Conservation (phyloP, 2,329 filamentous ascomycete genomes). For the Xylariales sp. region DNA sequence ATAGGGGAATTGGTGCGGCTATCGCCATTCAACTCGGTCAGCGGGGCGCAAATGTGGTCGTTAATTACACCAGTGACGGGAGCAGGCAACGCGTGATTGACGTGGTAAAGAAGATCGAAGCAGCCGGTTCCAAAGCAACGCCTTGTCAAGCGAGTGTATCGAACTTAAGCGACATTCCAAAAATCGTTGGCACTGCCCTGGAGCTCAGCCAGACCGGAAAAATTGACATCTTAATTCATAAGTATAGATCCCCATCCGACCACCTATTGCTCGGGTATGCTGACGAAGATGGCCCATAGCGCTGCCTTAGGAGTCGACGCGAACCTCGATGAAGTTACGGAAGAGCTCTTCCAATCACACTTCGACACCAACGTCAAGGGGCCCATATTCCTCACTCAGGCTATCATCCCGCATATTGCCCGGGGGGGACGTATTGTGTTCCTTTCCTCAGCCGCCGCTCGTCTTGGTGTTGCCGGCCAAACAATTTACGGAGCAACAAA, state of each 20-base stretch:
- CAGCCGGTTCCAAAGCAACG: neutral
- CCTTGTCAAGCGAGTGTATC: conserved; percentile 14
- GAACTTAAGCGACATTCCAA: neutral
- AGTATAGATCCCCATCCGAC: neutral
- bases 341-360: conserved; percentile 7
- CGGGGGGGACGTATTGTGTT: conserved; percentile 11
- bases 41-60: conserved; percentile 12
- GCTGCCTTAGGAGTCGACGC: conserved; percentile 9
- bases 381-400: conserved; percentile 13
- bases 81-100: neutral
- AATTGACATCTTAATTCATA: conserved; percentile 11
- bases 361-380: conserved; percentile 18
- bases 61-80: neutral
- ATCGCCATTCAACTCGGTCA: conserved; percentile 14
- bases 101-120: conserved; percentile 10
- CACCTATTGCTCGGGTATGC: neutral
- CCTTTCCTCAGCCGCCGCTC: conserved; percentile 13
- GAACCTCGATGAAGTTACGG: conserved; percentile 5
- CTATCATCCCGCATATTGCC: neutral
- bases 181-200: neutral
- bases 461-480: conserved; percentile 11
- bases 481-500: conserved; percentile 11
- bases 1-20: conserved; percentile 10
- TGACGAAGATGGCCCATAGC: neutral
- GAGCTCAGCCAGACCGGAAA: neutral